Base-by-base conservation (phyloP, 2,329 filamentous ascomycete species). In the Sarocladium brachiariae region DNA sequence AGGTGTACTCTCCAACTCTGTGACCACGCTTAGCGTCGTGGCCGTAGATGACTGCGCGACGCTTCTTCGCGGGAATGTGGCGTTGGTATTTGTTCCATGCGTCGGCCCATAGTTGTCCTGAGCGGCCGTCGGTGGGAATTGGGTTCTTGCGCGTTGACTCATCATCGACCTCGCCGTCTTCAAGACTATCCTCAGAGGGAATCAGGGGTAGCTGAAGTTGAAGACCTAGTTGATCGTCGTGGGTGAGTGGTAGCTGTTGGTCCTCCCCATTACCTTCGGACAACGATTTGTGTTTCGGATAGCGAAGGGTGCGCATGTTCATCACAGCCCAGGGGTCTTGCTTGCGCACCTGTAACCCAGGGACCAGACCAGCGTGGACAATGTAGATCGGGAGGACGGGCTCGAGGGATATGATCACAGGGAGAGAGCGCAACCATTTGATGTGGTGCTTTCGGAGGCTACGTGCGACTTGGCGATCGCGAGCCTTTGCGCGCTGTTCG, bases 331-430 rank as follows among this genome's bases (percentile, higher is more conserved):
- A 83, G 0, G 90, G 86, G 65, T 96, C 77, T 58, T 85, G 92
- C 49, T 77, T 72, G 41, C 84, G 74, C 13, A 95, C 73, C 1
- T 78, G 66, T 1, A 95, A 70, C 4, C 83, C 86, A 0, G 92
- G 89, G 0, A 93, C 83, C 2, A 97, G 75, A 1, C 93, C 93
- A 0, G 81, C 92, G 69, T 97, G 93, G 6, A 91, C 92, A 4
- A 95, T 74, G 52, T 84, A 75, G 31, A 84, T 78, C 1, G 74
- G 70, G 31, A 91, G 68, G 43, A 47, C 16, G 13, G 71, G 62
- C n/a, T 88, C 86, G 27, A 90, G 70, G 52, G 80, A 76, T 47
- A 96, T 71, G 52, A 95, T 89, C n/a, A 95, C 77, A 4, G 91
- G 90, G 25, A 85, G 87, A 2, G 70, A 63, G 50, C 80, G 70